Base-by-base conservation (phyloP, 176 grass and related monocot species). In the Luzula sylvatica region DNA sequence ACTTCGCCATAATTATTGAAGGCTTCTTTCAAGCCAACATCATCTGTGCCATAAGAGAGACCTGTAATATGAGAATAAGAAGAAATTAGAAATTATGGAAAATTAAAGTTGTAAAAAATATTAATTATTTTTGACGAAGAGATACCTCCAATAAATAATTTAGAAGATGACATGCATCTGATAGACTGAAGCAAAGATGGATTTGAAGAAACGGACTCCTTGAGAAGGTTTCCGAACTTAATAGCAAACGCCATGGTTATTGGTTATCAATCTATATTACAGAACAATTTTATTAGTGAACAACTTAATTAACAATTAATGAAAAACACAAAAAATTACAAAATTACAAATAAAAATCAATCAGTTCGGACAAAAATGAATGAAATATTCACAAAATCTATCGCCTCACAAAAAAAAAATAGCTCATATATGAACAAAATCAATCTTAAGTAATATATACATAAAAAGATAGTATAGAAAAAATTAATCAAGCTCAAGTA, bases 161-260 rank as follows among this genome's bases (percentile, higher is more conserved):
- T 96, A 3, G 92, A 96, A 46, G 88, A 87, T 43, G 85, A 96
- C 85, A 89, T 89, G 85, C 77, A 90, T 62, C 92, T 65, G 46
- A 96, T 69, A 65, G 68, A 61, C 69, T 82, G 81, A 56, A 76
- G 65, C 15, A 96, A 53, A 26, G 77, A 81, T 23, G 55, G 51
- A 67, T 48, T 82, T 13, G 71, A 76, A 65, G 68, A 26, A 18
- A 20, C 26, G 0, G 65, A 70, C 74, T 69, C 74, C 41, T 72
- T 90, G 12, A 90, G 46, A n/a, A 55, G 67, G 8, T 40, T 80
- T 26, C 75, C 78, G 56, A 86, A 52, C 65, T 71, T 89, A 57
- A 58, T 77, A 32, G 65, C 50, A 7, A 90, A 87, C 50, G 85
- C 78, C 92, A 98, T 98, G n/a, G 41, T 38, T 29, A 29, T 46